Evolutionary conservation across 148 eudicot species (phyloP).

Genomic region (Selenicereus undatus): DNA sequence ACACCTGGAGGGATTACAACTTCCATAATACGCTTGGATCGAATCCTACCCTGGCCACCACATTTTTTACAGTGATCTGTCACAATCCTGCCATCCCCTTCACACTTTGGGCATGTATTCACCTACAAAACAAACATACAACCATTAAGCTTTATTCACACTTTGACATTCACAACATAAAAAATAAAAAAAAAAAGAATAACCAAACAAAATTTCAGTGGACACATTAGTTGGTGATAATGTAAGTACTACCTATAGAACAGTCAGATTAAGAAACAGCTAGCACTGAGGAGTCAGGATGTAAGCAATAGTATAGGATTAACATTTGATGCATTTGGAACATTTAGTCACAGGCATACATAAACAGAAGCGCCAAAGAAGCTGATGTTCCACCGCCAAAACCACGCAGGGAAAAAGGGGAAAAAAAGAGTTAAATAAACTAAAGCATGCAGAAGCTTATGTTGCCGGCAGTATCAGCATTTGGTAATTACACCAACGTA

Average conservation of each 20-base stretch:
- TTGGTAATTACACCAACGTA: background rate
- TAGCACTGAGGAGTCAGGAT: background rate
- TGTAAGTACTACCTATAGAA: background rate
- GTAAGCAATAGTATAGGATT: background rate
- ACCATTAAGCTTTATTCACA: background rate
- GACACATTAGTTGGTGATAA: background rate
- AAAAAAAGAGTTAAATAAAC: no score
- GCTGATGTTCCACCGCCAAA: background rate
- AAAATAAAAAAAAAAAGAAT: background rate
- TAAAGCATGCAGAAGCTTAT: no score
- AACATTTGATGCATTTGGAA: background rate
- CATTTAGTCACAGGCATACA: background rate
- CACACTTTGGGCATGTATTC: slow-evolving; percentile 69
- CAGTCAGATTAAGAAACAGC: background rate
- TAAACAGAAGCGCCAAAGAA: background rate
- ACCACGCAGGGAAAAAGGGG: no score
- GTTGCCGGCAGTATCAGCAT: no score
- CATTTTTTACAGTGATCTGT: slow-evolving; percentile 62
- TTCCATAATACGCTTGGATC: slow-evolving; percentile 45
- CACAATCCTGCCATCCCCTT: slow-evolving; percentile 70
- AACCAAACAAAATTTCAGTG: background rate
- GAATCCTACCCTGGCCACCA: slow-evolving; percentile 57
- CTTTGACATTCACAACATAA: slow-evolving; percentile 6
- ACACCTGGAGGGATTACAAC: slow-evolving; percentile 79
- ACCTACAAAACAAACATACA: slow-evolving; percentile 41